Conservation (phyloP, 192 early-diverging fungal species). For the Podila epigama region DNA sequence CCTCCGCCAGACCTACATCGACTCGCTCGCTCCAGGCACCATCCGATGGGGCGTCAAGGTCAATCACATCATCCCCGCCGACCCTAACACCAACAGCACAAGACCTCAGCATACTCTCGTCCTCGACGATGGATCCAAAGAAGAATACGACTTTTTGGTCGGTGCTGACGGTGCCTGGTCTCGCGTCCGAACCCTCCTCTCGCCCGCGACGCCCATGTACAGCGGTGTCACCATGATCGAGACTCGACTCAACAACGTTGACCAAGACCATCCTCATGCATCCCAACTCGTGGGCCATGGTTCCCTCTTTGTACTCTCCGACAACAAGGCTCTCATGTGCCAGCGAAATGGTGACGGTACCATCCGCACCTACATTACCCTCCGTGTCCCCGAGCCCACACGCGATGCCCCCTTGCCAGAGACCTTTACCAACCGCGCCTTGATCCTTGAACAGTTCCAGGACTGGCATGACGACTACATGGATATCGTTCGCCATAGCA, state of each 20-base stretch:
- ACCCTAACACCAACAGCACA: neutral
- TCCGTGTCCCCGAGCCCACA: constrained; percentile 38
- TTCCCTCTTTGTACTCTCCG: constrained; percentile 31
- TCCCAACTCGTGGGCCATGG: constrained; percentile 47
- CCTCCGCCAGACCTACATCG: constrained; percentile 51
- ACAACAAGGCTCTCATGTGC: constrained; percentile 39
- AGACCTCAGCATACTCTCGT: constrained; percentile 1
- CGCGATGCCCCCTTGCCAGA: no score
- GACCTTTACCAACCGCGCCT: neutral
- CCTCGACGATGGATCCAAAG: constrained; percentile 30
- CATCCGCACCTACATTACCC: constrained; percentile 40
- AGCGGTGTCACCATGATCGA: constrained; percentile 55
- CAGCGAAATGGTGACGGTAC: constrained; percentile 46
- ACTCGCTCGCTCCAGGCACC: constrained; percentile 41
- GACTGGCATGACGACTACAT: constrained; percentile 20
- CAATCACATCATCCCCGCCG: constrained; percentile 4
- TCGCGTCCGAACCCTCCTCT: constrained; percentile 47
- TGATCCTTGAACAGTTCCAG: constrained; percentile 17
- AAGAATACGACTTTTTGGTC: constrained; percentile 48
- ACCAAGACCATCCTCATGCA: constrained; percentile 30
- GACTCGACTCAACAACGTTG: constrained; percentile 35
- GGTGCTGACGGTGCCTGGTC: constrained; percentile 69
- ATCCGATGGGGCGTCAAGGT: constrained; percentile 50
- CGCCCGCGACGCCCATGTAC: constrained; percentile 50
- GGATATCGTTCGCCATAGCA: constrained; percentile 7